A percentile compares a stretch with the other conserved stretches of the same genome.
Evolutionary conservation across 495 filamentous ascomycete species (phyloP).

Genomic region (Xylaria curta): DNA sequence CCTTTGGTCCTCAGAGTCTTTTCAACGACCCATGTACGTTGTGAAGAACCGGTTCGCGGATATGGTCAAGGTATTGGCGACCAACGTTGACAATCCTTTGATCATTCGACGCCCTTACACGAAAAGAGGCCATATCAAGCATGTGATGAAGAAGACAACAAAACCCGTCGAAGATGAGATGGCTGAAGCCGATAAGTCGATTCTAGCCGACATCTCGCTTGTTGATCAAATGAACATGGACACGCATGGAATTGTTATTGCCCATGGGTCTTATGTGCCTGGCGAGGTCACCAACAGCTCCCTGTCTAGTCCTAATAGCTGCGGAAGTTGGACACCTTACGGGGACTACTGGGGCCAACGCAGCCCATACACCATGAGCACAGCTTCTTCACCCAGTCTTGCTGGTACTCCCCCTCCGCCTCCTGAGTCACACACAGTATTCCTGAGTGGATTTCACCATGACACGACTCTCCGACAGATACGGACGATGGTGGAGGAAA

Average conservation of each 20-base stretch:
- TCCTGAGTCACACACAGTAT: not conserved
- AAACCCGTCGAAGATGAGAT: no score
- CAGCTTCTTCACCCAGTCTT: not conserved
- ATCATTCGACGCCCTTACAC: not conserved
- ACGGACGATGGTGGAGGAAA: not conserved
- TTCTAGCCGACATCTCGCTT: no score
- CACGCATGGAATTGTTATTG: not conserved
- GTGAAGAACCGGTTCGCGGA: not conserved
- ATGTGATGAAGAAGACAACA: no score
- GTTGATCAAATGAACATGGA: no score
- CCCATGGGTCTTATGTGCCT: not conserved
- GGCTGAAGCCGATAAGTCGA: no score
- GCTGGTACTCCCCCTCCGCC: not conserved
- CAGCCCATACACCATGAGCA: not conserved
- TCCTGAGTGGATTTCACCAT: not conserved
- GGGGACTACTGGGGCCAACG: not conserved
- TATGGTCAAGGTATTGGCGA: not conserved
- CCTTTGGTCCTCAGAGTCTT: not conserved
- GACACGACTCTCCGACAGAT: not conserved
- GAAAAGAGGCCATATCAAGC: no score
- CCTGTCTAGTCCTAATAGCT: not conserved
- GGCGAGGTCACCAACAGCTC: not conserved
- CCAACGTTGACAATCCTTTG: not conserved
- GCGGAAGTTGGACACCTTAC: not conserved
- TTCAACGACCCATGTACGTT: not conserved